Conservation (phyloP, 2,329 filamentous ascomycete genomes). For the Didymella pomorum region DNA sequence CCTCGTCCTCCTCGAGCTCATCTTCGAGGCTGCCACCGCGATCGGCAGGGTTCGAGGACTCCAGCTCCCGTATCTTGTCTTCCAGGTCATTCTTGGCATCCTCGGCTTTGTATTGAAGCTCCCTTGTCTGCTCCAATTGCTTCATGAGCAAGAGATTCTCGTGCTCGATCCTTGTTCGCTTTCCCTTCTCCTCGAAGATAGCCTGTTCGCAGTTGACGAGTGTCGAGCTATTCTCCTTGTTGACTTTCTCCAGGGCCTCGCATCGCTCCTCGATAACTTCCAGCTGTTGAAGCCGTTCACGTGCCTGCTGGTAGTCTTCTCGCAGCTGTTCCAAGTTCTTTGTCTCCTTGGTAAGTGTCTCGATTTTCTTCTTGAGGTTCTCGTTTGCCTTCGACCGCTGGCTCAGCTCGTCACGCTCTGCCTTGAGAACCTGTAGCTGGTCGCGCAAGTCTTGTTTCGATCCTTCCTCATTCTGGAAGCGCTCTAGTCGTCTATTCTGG, state of each 20-base stretch:
- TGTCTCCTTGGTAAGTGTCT: conserved; percentile 58
- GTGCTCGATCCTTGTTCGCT: conserved; percentile 57
- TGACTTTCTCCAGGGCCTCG: conserved; percentile 57
- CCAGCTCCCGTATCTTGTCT: conserved; percentile 54
- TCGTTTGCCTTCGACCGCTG: conserved; percentile 61
- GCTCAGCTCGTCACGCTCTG: conserved; percentile 59
- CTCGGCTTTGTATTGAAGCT: conserved; percentile 58
- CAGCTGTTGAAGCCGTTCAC: conserved; percentile 56
- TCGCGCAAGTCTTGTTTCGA: conserved; percentile 60
- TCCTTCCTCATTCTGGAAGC: conserved; percentile 52
- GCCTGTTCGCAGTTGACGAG: conserved; percentile 61
- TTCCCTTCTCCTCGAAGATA: conserved; percentile 60
- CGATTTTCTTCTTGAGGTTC: conserved; percentile 63
- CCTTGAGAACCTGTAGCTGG: conserved; percentile 58
- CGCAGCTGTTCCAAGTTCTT: conserved; percentile 54
- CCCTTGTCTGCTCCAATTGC: conserved; percentile 57
- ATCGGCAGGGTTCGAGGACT: conserved; percentile 42
- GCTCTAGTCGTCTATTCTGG: conserved; percentile 57
- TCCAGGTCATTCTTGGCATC: conserved; percentile 58
- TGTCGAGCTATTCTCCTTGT: conserved; percentile 60
- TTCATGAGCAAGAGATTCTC: conserved; percentile 58
- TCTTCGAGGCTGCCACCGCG: conserved; percentile 51
- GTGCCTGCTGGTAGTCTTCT: conserved; percentile 55
- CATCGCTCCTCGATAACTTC: conserved; percentile 56
- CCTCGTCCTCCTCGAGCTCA: conserved; percentile 49